Percentiles rank a stretch among this genome's conserved stretches.
phyloP scores from a whole-genome alignment of 2,329 filamentous ascomycete species.

The Ascochyta fabae region DNA sequence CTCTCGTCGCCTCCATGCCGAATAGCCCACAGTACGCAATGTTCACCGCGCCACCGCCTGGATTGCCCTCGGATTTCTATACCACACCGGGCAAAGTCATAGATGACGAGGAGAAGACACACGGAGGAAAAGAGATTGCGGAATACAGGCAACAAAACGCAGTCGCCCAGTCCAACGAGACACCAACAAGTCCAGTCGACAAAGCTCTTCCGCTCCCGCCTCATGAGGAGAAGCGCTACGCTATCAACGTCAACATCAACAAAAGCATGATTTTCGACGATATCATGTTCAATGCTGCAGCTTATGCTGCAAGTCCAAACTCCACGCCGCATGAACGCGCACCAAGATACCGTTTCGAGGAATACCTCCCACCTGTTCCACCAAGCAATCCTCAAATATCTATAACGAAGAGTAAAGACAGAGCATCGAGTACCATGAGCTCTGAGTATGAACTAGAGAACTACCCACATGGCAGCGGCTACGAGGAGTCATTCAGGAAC shows the following conservation, averaged over 20 bases:
- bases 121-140: neutral
- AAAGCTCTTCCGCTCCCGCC: constrained; percentile 25
- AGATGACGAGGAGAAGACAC: constrained; percentile 3
- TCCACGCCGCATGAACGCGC: constrained; percentile 24
- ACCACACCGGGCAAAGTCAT: constrained; percentile 16
- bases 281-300: constrained; percentile 27
- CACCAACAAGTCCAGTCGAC: constrained; percentile 2
- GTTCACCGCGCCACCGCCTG: constrained; percentile 17
- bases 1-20: constrained; percentile 33
- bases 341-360: constrained; percentile 33
- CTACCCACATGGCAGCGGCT: constrained; percentile 19
- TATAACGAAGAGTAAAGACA: constrained; percentile 6
- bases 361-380: constrained; percentile 28
- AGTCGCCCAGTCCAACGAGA: neutral
- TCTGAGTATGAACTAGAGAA: constrained; percentile 30
- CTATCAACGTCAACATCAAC: constrained; percentile 37
- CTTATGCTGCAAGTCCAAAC: constrained; percentile 17
- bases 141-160: constrained; percentile 4
- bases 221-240: constrained; percentile 26
- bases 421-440: constrained; percentile 11
- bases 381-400: constrained; percentile 16
- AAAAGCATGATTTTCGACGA: constrained; percentile 41
- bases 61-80: constrained; percentile 21
- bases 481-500: constrained; percentile 2
- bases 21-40: constrained; percentile 31